These are phyloP conservation scores for Amesomyces nigricolor DNA, from an alignment of 2,329 filamentous ascomycete genomes.

Conservation along the genomic window DNA sequence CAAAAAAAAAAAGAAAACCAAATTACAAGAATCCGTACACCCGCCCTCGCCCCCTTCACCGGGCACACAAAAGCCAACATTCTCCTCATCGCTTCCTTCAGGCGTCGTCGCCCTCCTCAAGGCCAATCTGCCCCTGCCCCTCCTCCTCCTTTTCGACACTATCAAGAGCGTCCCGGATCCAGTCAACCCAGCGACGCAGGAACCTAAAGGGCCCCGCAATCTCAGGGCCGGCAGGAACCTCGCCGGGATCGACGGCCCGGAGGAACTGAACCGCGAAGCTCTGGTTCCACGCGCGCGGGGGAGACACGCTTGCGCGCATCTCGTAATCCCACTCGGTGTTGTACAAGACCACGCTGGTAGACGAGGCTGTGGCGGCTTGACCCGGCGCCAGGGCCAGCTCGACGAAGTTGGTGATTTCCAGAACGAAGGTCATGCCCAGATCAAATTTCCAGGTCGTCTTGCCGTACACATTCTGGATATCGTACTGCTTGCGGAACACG, in stretches of 20 bases:
- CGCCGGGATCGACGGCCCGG: not conserved
- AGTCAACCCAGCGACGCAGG: conserved; percentile 16
- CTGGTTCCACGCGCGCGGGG: conserved; percentile 18
- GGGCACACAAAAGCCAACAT: not conserved
- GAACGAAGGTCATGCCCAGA: conserved; percentile 28
- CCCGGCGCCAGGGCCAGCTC: conserved; percentile 25
- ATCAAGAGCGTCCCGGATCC: conserved; percentile 18
- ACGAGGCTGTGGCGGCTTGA: not conserved
- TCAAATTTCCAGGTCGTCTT: conserved; percentile 32
- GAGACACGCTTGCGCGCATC: conserved; percentile 4
- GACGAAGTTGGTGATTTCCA: conserved; percentile 34
- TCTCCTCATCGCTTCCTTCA: not conserved
- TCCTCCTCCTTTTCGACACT: not conserved
- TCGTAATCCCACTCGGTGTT: conserved; percentile 30
- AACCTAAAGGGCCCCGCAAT: conserved; percentile 9
- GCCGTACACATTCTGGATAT: conserved; percentile 30
- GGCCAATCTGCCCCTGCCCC: not conserved
- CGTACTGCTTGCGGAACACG: conserved; percentile 6
- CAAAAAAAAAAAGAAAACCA: not conserved
- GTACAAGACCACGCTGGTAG: conserved; percentile 27
- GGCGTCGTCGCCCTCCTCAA: not conserved
- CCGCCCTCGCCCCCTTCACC: not conserved
- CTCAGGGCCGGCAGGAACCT: not conserved
- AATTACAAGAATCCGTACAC: not conserved
- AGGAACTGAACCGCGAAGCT: conserved; percentile 18